Evolutionary conservation across 2,329 filamentous ascomycete species (phyloP).

Genomic region (Curvularia lunata): DNA sequence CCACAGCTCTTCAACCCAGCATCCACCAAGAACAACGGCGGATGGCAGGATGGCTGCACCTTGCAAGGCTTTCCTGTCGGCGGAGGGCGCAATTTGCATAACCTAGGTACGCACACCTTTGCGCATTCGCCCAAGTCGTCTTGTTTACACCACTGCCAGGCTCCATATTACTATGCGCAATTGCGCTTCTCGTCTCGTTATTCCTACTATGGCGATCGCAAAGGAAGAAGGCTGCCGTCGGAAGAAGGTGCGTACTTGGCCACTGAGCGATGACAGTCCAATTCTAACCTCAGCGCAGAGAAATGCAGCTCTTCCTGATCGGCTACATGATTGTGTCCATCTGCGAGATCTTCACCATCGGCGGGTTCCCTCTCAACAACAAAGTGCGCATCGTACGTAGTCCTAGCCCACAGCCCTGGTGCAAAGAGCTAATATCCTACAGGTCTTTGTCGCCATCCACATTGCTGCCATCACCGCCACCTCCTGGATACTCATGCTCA

Average conservation of each 20-base stretch:
- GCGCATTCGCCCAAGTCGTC: conserved; percentile 8
- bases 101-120: conserved; percentile 70
- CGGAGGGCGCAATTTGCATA: conserved; percentile 71
- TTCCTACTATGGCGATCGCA: conserved; percentile 82
- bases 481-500: conserved; percentile 88
- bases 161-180: conserved; percentile 81
- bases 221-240: conserved; percentile 90
- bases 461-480: conserved; percentile 88
- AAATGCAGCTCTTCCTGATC: conserved; percentile 93
- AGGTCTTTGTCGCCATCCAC: conserved; percentile 90
- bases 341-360: conserved; percentile 96
- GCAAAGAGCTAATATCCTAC: conserved; percentile 1
- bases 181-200: conserved; percentile 72
- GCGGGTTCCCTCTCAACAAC: conserved; percentile 78
- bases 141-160: conserved; percentile 59
- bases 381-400: conserved; percentile 73
- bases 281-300: conserved; percentile 62
- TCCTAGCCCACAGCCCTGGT: background rate
- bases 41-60: conserved; percentile 69
- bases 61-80: conserved; percentile 77
- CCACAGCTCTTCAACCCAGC: conserved; percentile 67
- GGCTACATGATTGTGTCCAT: conserved; percentile 87
- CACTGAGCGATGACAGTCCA: background rate
- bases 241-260: conserved; percentile 70
- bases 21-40: conserved; percentile 66